Conservation (phyloP, 108 stramenopile species). For the Pseudonitzschia delicatissima region DNA sequence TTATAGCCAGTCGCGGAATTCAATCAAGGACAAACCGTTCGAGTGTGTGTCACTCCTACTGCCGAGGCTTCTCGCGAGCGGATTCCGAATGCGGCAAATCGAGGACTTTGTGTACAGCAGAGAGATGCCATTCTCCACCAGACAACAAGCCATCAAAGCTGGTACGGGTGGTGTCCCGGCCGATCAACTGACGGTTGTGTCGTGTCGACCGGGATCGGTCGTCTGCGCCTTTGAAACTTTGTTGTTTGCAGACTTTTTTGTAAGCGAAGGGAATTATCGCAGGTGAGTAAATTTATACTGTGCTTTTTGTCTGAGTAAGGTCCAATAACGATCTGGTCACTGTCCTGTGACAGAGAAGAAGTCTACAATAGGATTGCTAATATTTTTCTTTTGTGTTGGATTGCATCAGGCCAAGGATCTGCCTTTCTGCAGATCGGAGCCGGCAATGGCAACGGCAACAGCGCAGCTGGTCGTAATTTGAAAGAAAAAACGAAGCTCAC, state of each 20-base stretch:
- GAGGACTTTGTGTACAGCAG: slow-evolving; percentile 16
- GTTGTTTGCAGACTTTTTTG: slow-evolving; percentile 20
- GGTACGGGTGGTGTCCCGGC: slow-evolving; percentile 1
- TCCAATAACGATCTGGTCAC: too few species aligned
- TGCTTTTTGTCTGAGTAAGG: too few species aligned
- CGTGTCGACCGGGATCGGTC: slow-evolving; percentile 2
- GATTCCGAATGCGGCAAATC: slow-evolving; percentile 10
- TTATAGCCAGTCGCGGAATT: background rate
- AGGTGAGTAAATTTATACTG: background rate
- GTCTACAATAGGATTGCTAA: background rate
- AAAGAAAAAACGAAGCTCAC: too few species aligned
- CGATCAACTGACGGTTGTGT: slow-evolving; percentile 8
- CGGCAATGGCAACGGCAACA: background rate
- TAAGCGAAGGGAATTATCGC: background rate
- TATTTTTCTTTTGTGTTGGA: background rate
- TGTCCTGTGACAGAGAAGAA: too few species aligned
- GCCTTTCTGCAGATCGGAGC: background rate
- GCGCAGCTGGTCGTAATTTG: too few species aligned
- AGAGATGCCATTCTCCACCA: background rate
- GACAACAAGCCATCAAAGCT: slow-evolving; percentile 6
- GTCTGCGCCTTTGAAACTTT: slow-evolving; percentile 25
- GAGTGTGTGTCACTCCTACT: slow-evolving; percentile 19
- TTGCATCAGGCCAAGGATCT: background rate
- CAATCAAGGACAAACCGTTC: slow-evolving; percentile 15
- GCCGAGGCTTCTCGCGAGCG: background rate